Conservation (phyloP, 75 land plant genomes). For the Larix kaempferi region DNA sequence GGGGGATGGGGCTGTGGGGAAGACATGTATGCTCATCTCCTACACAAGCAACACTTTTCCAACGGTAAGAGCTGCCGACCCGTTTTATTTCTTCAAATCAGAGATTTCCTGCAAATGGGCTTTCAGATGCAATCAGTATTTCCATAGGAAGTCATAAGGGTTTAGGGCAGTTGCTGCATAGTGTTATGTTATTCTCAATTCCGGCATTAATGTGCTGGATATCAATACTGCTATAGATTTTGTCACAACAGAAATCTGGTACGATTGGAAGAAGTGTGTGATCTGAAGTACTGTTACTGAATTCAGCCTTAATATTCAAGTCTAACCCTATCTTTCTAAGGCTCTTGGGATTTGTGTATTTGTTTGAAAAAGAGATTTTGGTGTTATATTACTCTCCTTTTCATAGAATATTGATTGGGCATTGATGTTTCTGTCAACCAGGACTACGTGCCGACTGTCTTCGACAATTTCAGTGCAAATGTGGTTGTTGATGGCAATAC, state of each 20-base stretch:
- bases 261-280: not conserved
- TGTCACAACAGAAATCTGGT: not conserved
- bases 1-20: conserved; percentile 98
- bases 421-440: not conserved
- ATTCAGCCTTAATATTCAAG: not conserved
- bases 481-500: conserved; percentile 38
- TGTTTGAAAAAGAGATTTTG: no score
- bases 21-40: conserved; percentile 95
- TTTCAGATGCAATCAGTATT: not conserved
- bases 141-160: no score
- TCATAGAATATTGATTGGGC: no score
- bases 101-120: not conserved
- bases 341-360: no score
- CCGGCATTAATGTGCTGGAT: not conserved
- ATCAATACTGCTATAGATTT: not conserved
- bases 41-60: conserved; percentile 97
- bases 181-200: not conserved
- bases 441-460: conserved; percentile 35
- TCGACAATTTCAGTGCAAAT: conserved; percentile 40
- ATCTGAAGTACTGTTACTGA: not conserved
- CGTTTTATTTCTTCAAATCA: conserved; percentile 9
- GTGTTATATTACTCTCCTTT: no score
- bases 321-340: no score
- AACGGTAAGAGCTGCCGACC: conserved; percentile 42
- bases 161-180: no score